Evolutionary conservation across 1,284 basidiomycete species (phyloP).

Genomic region (Cutaneotrichosporon cavernicola): DNA sequence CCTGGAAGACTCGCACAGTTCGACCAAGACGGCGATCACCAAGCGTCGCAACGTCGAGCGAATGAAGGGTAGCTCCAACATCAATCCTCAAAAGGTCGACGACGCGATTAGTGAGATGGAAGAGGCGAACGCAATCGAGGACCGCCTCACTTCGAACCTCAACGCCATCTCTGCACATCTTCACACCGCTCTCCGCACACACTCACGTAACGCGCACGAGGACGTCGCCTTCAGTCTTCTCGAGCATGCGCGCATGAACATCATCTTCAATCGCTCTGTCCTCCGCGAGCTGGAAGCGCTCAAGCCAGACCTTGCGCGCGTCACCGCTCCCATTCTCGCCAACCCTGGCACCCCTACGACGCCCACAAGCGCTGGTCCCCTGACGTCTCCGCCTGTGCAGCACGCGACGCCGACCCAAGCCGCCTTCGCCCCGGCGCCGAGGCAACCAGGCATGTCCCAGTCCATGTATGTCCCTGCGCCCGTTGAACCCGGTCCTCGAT

Average conservation of each 20-base stretch:
- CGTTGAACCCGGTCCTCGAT: not conserved
- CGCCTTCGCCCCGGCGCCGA: not conserved
- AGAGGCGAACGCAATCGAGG: conserved; percentile 86
- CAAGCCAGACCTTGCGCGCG: conserved; percentile 63
- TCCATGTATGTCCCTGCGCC: conserved; percentile 48
- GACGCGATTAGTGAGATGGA: conserved; percentile 91
- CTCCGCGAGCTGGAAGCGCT: conserved; percentile 84
- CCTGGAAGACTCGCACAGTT: conserved; percentile 85
- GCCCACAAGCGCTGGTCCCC: not conserved
- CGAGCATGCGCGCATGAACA: conserved; percentile 82
- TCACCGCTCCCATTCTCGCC: conserved; percentile 20
- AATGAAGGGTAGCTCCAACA: conserved; percentile 81
- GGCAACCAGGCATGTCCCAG: conserved; percentile 23
- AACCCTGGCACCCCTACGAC: not conserved
- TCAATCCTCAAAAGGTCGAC: conserved; percentile 80
- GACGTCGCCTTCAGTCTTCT: conserved; percentile 82
- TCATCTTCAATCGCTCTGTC: conserved; percentile 84
- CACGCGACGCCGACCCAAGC: not conserved
- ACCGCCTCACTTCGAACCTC: conserved; percentile 72
- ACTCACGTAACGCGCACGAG: conserved; percentile 80
- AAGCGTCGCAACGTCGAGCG: conserved; percentile 87
- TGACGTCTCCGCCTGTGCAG: not conserved
- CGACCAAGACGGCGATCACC: conserved; percentile 85
- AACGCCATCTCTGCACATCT: conserved; percentile 88
- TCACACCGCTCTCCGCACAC: conserved; percentile 74